These are phyloP conservation scores for Solanum clarkiae DNA, from an alignment of 257 asterid genomes.

Conservation along the genomic window DNA sequence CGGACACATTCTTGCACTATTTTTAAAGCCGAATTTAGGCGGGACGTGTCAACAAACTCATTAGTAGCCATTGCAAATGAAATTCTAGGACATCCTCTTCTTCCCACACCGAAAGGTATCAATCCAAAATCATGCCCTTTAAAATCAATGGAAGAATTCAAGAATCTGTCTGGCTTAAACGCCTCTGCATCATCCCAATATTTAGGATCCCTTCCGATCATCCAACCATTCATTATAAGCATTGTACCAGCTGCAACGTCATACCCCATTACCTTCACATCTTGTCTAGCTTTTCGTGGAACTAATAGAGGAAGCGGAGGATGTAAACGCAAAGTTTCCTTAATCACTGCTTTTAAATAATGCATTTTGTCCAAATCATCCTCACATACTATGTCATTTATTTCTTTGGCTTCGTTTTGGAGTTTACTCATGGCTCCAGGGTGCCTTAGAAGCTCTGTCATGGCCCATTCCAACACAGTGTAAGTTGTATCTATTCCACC, in stretches of 20 bases:
- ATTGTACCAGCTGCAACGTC: constrained; percentile 21
- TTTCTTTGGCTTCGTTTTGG: constrained; percentile 18
- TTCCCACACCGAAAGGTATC: constrained; percentile 48
- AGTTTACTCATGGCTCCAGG: constrained; percentile 5
- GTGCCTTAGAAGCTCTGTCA: constrained; percentile 23
- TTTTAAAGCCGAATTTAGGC: no score
- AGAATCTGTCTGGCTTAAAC: constrained; percentile 40
- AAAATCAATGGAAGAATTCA: constrained; percentile 13
- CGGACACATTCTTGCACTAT: no score
- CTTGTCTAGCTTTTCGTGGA: constrained; percentile 31
- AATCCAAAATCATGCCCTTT: constrained; percentile 31
- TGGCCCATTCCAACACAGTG: constrained; percentile 21
- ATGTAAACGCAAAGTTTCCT: constrained; percentile 33
- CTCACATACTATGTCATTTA: neutral
- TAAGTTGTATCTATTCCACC: constrained; percentile 42
- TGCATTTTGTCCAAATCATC: constrained; percentile 28
- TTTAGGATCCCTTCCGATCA: constrained; percentile 28
- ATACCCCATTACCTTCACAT: constrained; percentile 25
- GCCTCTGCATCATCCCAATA: constrained; percentile 37
- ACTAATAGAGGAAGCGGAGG: constrained; percentile 29
- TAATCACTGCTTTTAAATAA: constrained; percentile 32
- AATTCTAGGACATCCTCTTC: constrained; percentile 46
- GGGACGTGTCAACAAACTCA: no score
- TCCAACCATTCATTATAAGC: constrained; percentile 36
- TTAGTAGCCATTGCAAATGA: constrained; percentile 7